A percentile compares a stretch with the other conserved stretches of the same genome.
phyloP scores from a whole-genome alignment of 1,139 yeast species.

The Debaryomyces nepalensis region DNA sequence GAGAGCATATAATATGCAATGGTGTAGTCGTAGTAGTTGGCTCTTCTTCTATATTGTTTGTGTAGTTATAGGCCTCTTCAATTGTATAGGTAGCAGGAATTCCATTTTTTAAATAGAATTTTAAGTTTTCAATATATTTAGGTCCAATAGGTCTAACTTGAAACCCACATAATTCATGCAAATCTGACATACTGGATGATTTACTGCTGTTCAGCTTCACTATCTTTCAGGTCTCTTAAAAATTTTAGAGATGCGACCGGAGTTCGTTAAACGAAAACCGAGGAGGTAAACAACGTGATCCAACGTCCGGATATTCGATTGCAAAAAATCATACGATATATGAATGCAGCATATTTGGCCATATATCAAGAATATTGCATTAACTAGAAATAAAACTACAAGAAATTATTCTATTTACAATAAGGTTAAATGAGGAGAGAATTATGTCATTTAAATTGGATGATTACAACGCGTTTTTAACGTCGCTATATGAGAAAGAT shows the following conservation, averaged over 20 bases:
- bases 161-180: conserved; percentile 71
- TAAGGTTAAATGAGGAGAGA: background rate
- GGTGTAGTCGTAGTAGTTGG: conserved; percentile 67
- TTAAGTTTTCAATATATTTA: conserved; percentile 50
- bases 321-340: conserved; percentile 16
- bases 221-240: background rate
- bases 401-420: too few relatives aligned
- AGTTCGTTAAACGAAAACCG: background rate
- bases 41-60: conserved; percentile 44
- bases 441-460: conserved; percentile 36
- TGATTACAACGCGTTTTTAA: conserved; percentile 38
- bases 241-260: conserved; percentile 11
- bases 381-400: too few relatives aligned
- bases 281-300: background rate
- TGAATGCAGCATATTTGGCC: background rate
- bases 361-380: conserved; percentile 1
- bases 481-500: conserved; percentile 32
- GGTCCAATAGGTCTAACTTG: conserved; percentile 57
- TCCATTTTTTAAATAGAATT: conserved; percentile 57
- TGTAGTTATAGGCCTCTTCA: conserved; percentile 70
- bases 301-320: conserved; percentile 5
- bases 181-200: conserved; percentile 56
- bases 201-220: background rate
- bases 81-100: conserved; percentile 83
- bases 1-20: conserved; percentile 65